Evolutionary conservation across 2,329 filamentous ascomycete genomes (phyloP).

Genomic region (Aureobasidium subglaciale): DNA sequence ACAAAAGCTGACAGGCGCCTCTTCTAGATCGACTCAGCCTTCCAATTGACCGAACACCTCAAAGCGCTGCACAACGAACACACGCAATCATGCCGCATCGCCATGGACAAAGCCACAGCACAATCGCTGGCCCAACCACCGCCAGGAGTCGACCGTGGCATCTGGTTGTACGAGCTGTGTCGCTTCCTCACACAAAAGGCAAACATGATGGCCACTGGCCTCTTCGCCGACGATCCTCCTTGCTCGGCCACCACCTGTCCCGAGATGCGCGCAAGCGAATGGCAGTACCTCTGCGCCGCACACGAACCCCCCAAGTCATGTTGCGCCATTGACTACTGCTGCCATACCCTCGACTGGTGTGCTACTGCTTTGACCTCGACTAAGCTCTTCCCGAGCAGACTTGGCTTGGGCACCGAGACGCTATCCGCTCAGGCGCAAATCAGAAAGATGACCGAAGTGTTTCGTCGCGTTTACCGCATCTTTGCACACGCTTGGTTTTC

Average conservation of each 20-base stretch:
- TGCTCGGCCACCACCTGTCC: conserved; percentile 87
- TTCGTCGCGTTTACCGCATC: conserved; percentile 87
- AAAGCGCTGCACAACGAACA: conserved; percentile 71
- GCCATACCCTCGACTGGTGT: conserved; percentile 96
- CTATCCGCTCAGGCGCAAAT: conserved; percentile 46
- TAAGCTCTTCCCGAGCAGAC: conserved; percentile 87
- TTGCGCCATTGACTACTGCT: conserved; percentile 98
- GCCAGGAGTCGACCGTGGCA: conserved; percentile 69
- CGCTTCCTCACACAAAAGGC: conserved; percentile 92
- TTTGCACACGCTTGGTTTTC: conserved; percentile 99
- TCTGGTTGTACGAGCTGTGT: conserved; percentile 97
- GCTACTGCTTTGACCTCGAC: conserved; percentile 89
- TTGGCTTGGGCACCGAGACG: conserved; percentile 48
- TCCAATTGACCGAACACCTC: conserved; percentile 94
- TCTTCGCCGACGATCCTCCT: conserved; percentile 83
- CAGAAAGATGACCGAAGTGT: conserved; percentile 89
- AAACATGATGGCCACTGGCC: conserved; percentile 84
- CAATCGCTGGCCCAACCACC: conserved; percentile 71
- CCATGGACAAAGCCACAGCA: conserved; percentile 71
- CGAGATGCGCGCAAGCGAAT: conserved; percentile 97
- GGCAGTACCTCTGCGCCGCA: conserved; percentile 97
- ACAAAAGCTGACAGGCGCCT: conserved; percentile 7
- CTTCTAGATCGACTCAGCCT: conserved; percentile 82
- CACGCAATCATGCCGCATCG: conserved; percentile 56
- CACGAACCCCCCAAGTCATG: conserved; percentile 95